Evolutionary conservation across 495 filamentous ascomycete species (phyloP).

Genomic region (Aspergillus sparsus): DNA sequence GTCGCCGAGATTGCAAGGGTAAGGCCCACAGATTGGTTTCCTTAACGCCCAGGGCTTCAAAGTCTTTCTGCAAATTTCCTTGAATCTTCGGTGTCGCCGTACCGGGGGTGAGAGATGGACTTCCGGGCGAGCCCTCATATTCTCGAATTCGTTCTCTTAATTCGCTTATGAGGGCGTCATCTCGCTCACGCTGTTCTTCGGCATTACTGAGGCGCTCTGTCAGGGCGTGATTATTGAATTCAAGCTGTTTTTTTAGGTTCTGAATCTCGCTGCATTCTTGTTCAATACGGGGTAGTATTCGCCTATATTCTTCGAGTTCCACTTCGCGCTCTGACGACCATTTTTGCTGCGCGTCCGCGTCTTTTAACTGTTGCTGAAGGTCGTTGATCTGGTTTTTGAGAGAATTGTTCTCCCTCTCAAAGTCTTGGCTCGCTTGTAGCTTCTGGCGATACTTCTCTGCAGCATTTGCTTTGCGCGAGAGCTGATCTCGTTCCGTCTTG

Average conservation of each 20-base stretch:
- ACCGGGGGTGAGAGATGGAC: slow-evolving; percentile 40
- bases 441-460: slow-evolving; percentile 75
- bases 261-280: slow-evolving; percentile 62
- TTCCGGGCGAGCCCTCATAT: slow-evolving; percentile 47
- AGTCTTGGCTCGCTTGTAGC: slow-evolving; percentile 66
- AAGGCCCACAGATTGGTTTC: slow-evolving; percentile 44
- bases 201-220: slow-evolving; percentile 54
- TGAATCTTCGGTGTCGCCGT: slow-evolving; percentile 44
- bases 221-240: slow-evolving; percentile 60
- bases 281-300: slow-evolving; percentile 59
- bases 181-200: slow-evolving; percentile 56
- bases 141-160: slow-evolving; percentile 55
- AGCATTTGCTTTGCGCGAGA: slow-evolving; percentile 77
- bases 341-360: slow-evolving; percentile 50
- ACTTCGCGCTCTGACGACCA: slow-evolving; percentile 51
- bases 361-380: slow-evolving; percentile 56
- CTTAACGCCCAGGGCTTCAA: slow-evolving; percentile 45
- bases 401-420: slow-evolving; percentile 69
- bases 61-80: slow-evolving; percentile 48
- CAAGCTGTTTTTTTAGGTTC: slow-evolving; percentile 55
- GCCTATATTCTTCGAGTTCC: slow-evolving; percentile 60
- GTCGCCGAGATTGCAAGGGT: slow-evolving; percentile 1
- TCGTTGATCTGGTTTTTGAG: slow-evolving; percentile 62
- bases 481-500: slow-evolving; percentile 69
- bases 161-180: slow-evolving; percentile 56